Evolutionary conservation across 208 protist species (phyloP).

Genomic region (Trichomonas vaginalis): DNA sequence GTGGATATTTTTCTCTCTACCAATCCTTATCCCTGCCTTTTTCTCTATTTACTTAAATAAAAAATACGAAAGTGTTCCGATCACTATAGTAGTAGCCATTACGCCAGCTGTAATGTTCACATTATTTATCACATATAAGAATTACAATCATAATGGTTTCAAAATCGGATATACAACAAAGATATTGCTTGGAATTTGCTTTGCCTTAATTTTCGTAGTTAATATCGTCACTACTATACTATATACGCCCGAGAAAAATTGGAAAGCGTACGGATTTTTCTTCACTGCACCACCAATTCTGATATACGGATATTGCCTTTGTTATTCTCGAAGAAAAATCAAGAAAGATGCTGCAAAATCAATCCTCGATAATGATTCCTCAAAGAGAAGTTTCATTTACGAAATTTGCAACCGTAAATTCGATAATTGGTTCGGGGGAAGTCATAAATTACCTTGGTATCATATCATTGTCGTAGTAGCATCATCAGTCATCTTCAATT

Average conservation of each 20-base stretch:
- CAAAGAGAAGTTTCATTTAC: neutral
- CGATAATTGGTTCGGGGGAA: neutral
- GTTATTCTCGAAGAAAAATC: neutral
- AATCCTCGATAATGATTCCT: neutral
- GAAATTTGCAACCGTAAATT: neutral
- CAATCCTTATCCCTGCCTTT: neutral
- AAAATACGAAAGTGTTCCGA: neutral
- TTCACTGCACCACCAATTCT: neutral
- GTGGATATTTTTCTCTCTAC: neutral
- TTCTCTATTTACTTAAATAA: neutral
- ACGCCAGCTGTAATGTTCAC: neutral
- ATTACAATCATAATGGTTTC: neutral
- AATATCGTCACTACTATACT: neutral
- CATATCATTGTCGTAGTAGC: neutral
- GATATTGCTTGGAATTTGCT: neutral
- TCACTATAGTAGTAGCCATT: neutral
- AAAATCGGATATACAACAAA: neutral
- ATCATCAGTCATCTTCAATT: neutral
- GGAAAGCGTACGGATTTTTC: neutral
- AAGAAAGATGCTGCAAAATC: neutral
- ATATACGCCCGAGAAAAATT: neutral
- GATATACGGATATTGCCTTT: neutral
- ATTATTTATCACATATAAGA: neutral
- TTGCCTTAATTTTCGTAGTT: neutral
- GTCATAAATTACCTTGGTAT: neutral